These are phyloP conservation scores for Singerocomus rubriflavus DNA, from an alignment of 1,284 basidiomycete species.

Conservation along the genomic window DNA sequence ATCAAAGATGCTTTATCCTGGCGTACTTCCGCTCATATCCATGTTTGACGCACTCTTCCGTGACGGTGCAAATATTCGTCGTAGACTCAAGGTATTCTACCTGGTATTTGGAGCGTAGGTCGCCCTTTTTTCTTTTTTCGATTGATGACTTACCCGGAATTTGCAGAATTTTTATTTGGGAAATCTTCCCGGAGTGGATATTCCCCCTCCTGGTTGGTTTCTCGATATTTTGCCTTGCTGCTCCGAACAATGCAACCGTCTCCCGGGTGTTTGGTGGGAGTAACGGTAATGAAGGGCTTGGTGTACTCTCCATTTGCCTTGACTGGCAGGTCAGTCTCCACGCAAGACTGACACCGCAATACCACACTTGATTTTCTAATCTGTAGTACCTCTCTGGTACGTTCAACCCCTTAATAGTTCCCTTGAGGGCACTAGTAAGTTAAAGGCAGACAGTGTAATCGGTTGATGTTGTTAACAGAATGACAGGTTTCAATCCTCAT, in stretches of 20 bases:
- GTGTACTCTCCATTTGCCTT: constrained; percentile 48
- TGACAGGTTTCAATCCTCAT: constrained; percentile 39
- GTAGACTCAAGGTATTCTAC: constrained; percentile 49
- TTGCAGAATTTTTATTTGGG: constrained; percentile 48
- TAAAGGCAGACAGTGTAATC: background rate
- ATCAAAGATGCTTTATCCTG: constrained; percentile 62
- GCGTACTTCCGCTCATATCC: constrained; percentile 50
- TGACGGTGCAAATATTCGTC: constrained; percentile 43
- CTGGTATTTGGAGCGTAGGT: constrained; percentile 42
- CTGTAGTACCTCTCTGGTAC: constrained; percentile 43
- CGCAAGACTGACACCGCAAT: background rate
- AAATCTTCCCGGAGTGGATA: constrained; percentile 52
- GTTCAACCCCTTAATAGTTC: constrained; percentile 43
- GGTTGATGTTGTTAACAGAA: background rate
- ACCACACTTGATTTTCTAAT: constrained; percentile 3
- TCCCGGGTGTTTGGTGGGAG: constrained; percentile 59
- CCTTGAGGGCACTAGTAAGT: constrained; percentile 40
- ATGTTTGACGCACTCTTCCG: constrained; percentile 57
- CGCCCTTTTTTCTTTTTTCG: background rate
- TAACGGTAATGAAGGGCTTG: constrained; percentile 58
- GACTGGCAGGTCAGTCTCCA: constrained; percentile 47
- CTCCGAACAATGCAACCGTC: constrained; percentile 45
- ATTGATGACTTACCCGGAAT: background rate
- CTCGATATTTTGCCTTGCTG: constrained; percentile 58
- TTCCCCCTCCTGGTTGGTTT: constrained; percentile 48